phyloP scores from a whole-genome alignment of 2,329 filamentous ascomycete species.

The Venturia asperata region DNA sequence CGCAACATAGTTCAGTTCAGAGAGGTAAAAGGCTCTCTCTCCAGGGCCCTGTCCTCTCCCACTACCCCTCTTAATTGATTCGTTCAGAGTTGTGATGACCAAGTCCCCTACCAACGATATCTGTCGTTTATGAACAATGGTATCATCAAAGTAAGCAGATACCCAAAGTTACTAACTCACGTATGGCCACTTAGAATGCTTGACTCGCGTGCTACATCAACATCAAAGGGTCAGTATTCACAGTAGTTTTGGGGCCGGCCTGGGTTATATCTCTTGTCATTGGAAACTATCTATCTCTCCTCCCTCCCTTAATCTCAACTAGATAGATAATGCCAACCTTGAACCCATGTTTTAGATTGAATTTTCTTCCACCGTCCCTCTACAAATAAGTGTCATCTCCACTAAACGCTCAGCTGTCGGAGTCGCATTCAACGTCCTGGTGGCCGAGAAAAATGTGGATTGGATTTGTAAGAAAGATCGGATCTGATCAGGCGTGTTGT shows the following conservation, averaged over 20 bases:
- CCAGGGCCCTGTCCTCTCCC: no score
- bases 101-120: no score
- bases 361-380: conserved; percentile 9
- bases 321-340: neutral
- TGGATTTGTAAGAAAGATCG: conserved; percentile 3
- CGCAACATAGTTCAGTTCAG: no score
- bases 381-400: neutral
- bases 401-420: neutral
- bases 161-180: no score
- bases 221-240: no score
- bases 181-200: no score
- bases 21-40: no score
- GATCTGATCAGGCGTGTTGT: conserved; percentile 1
- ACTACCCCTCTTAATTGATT: no score
- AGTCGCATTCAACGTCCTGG: neutral
- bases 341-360: neutral
- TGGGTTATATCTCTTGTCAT: conserved; percentile 4
- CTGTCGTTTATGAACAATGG: no score
- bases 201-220: no score
- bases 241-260: neutral
- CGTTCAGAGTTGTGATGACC: no score
- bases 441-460: neutral
- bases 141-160: no score
- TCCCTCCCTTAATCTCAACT: neutral
- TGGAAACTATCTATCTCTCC: conserved; percentile 8